Base-by-base conservation (phyloP, 2,329 filamentous ascomycete species). In the Bisporella sp. region DNA sequence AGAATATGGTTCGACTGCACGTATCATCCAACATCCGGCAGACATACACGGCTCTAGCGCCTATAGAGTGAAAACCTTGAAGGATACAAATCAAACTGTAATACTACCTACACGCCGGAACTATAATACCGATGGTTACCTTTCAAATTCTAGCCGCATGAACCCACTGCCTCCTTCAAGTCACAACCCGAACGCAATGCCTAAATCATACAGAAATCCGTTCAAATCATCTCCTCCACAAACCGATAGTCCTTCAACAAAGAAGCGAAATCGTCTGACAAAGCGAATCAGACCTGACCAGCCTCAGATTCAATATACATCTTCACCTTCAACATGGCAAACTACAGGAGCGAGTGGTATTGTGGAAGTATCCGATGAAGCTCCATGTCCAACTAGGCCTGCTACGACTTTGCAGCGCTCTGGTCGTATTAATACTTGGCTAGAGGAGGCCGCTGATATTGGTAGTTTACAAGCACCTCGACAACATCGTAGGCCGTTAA, bases 71-170 rank as follows among this genome's bases (percentile, higher is more conserved):
- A 51, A 57, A 41, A 58, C 62, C n/a, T 12, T 63, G 3, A 64
- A 63, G 32, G 55, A 59, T 35, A 57, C 49, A 7, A 51, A 48
- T 9, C 56, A 58, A 21, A 62, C 62, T 9, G 48, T 65, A 4
- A 54, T 65, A 7, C 47, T 60, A 6, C 62, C 63, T 11, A 48
- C 57, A 3, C 58, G 53, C n/a, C 8, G 35, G 8, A 37, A 37
- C 31, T 57, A 64, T 35, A 60, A 60, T 40, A 54, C 65, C 30
- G 64, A 65, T 45, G 63, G 62, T 1, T 63, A 62, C 48, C 54
- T 60, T 28, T 52, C 60, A 47, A 57, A 65, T 50, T 63, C 62
- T 12, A 60, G 46, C 12, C 48, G 62, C 33, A 48, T 53, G 37
- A 57, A 57, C 28, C 53, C 50, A 5, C 52, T 43, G 1, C 51